Evolutionary conservation across 345 rosid genomes (phyloP).

Genomic region (Draba incana): DNA sequence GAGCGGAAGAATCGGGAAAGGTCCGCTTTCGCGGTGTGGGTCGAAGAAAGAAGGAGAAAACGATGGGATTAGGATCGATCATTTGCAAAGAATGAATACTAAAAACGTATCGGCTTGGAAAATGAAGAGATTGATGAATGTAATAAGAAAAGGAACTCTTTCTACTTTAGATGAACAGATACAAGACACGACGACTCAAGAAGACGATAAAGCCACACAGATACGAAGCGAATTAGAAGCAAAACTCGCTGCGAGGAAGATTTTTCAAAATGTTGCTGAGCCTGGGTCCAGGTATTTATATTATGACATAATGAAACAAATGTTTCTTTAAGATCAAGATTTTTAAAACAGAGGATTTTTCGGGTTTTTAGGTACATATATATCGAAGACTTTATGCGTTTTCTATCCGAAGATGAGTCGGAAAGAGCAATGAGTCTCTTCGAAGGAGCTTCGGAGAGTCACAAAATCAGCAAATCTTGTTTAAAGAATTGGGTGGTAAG

Average conservation of each 20-base stretch:
- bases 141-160: conserved; percentile 65
- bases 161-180: conserved; percentile 87
- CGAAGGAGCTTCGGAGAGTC: conserved; percentile 59
- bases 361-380: conserved; percentile 58
- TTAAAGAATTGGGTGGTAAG: conserved; percentile 94
- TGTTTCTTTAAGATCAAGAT: conserved; percentile 8
- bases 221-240: conserved; percentile 77
- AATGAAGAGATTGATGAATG: conserved; percentile 83
- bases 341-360: conserved; percentile 1
- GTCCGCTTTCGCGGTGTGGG: conserved; percentile 51
- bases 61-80: conserved; percentile 64
- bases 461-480: conserved; percentile 65
- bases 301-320: conserved; percentile 4
- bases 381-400: conserved; percentile 69
- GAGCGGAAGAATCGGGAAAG: conserved; percentile 52
- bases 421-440: conserved; percentile 56
- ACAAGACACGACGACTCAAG: conserved; percentile 46
- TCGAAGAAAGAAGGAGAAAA: conserved; percentile 50
- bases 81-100: conserved; percentile 71
- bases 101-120: conserved; percentile 97
- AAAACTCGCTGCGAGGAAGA: conserved; percentile 82
- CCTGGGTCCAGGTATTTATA: conserved; percentile 62
- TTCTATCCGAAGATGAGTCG: conserved; percentile 72
- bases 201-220: conserved; percentile 63
- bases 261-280: conserved; percentile 72